Evolutionary conservation across 805 yeast genomes (phyloP).

Genomic region (Wickerhamomyces ciferrii): DNA sequence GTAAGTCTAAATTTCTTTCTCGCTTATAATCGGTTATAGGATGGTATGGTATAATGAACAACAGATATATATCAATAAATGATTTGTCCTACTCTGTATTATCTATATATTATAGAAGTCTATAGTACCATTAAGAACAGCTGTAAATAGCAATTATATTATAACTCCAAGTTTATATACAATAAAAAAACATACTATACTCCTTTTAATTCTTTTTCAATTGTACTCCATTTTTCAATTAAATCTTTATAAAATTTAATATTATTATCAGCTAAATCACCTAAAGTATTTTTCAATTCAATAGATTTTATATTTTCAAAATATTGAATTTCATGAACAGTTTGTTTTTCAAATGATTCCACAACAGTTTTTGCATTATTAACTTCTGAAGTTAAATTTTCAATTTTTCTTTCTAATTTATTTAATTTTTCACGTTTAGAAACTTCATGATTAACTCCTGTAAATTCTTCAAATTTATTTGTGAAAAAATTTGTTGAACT

Average conservation of each 20-base stretch:
- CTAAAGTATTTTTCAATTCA: constrained; percentile 69
- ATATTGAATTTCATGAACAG: constrained; percentile 49
- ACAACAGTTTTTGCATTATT: constrained; percentile 44
- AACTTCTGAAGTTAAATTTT: constrained; percentile 43
- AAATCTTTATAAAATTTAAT: constrained; percentile 65
- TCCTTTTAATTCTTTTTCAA: constrained; percentile 32
- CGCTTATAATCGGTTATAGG: no score
- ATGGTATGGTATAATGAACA: no score
- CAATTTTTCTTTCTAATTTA: constrained; percentile 44
- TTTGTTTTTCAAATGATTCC: constrained; percentile 51
- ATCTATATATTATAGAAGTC: no score
- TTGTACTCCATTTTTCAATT: constrained; percentile 65
- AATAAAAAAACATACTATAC: no score
- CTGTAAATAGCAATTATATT: no score
- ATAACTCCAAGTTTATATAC: no score
- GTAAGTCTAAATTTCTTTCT: no score
- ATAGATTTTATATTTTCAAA: constrained; percentile 78
- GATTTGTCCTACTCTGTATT: no score
- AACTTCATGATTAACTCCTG: constrained; percentile 57
- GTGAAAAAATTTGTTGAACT: constrained; percentile 48
- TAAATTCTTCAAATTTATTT: constrained; percentile 52
- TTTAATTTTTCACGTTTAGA: constrained; percentile 46
- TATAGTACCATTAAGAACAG: no score
- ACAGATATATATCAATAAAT: no score
- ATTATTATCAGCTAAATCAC: constrained; percentile 71